phyloP scores from a whole-genome alignment of 2,329 filamentous ascomycete species.

The Periconia sp. region DNA sequence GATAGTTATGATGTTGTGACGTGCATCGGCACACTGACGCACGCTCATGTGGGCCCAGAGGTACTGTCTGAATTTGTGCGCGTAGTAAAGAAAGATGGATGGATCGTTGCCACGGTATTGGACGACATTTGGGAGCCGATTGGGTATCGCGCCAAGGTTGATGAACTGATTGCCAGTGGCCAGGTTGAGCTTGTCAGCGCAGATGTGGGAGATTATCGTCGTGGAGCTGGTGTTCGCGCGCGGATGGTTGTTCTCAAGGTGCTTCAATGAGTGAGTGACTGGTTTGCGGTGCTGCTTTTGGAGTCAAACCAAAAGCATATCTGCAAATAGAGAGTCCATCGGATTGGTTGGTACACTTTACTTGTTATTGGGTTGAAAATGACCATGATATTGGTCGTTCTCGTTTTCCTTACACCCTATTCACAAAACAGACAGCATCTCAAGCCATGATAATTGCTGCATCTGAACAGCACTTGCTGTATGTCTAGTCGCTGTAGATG shows the following conservation, averaged over 20 bases:
- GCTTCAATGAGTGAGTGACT: slow-evolving; percentile 3
- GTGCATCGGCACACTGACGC: slow-evolving; percentile 61
- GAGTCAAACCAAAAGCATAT: too few relatives aligned
- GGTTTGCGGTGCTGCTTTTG: too few relatives aligned
- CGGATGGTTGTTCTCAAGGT: slow-evolving; percentile 15
- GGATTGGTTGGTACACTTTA: too few relatives aligned
- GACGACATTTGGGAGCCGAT: slow-evolving; percentile 55
- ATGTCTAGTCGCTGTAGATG: too few relatives aligned
- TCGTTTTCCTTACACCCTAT: too few relatives aligned
- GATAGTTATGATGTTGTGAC: slow-evolving; percentile 56
- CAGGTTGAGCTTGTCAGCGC: slow-evolving; percentile 38
- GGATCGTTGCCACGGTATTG: slow-evolving; percentile 58
- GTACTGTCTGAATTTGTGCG: slow-evolving; percentile 57
- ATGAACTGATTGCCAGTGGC: slow-evolving; percentile 21
- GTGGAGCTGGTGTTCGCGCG: slow-evolving; percentile 12
- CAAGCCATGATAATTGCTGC: too few relatives aligned
- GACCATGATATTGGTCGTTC: too few relatives aligned
- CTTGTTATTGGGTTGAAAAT: too few relatives aligned
- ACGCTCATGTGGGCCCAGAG: slow-evolving; percentile 59
- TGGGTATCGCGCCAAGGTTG: slow-evolving; percentile 55
- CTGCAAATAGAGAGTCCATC: too few relatives aligned
- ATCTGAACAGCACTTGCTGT: too few relatives aligned
- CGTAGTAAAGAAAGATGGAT: slow-evolving; percentile 52
- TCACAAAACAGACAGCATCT: too few relatives aligned
- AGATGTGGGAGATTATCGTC: slow-evolving; percentile 12